These are phyloP conservation scores for Cylindrotheca fusiformis DNA, from an alignment of 108 stramenopile genomes.

Conservation along the genomic window DNA sequence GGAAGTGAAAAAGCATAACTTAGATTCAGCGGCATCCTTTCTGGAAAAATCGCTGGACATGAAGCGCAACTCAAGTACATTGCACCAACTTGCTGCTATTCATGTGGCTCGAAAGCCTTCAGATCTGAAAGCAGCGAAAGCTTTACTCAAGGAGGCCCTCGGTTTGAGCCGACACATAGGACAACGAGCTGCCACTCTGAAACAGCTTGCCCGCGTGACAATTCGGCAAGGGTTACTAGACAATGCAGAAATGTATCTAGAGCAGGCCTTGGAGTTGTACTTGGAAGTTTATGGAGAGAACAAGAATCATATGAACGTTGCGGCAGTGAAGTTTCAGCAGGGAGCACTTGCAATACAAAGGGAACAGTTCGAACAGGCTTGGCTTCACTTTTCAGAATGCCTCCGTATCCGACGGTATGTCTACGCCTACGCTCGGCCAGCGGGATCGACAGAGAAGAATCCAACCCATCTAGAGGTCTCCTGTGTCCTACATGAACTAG, in stretches of 20 bases:
- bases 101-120: slow-evolving; percentile 63
- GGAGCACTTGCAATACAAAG: slow-evolving; percentile 60
- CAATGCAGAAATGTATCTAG: slow-evolving; percentile 47
- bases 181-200: slow-evolving; percentile 65
- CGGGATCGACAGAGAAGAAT: slow-evolving; percentile 22
- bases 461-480: slow-evolving; percentile 64
- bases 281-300: slow-evolving; percentile 59
- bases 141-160: slow-evolving; percentile 52
- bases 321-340: slow-evolving; percentile 68
- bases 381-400: slow-evolving; percentile 43
- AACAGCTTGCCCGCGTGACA: slow-evolving; percentile 63
- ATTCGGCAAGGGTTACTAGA: slow-evolving; percentile 56
- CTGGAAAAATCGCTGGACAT: slow-evolving; percentile 44
- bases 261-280: slow-evolving; percentile 56
- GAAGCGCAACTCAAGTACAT: slow-evolving; percentile 37
- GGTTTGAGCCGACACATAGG: slow-evolving; percentile 53
- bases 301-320: slow-evolving; percentile 59
- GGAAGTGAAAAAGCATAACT: slow-evolving; percentile 62
- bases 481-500: slow-evolving; percentile 60
- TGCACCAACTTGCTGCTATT: slow-evolving; percentile 66
- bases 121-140: slow-evolving; percentile 44
- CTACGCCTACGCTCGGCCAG: slow-evolving; percentile 53
- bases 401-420: slow-evolving; percentile 50
- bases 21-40: slow-evolving; percentile 43
- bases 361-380: slow-evolving; percentile 54